Evolutionary conservation across 176 grass and related monocot genomes (phyloP), one percentile per base, ranked within the genome.

Genomic region (Olyra latifolia): DNA sequence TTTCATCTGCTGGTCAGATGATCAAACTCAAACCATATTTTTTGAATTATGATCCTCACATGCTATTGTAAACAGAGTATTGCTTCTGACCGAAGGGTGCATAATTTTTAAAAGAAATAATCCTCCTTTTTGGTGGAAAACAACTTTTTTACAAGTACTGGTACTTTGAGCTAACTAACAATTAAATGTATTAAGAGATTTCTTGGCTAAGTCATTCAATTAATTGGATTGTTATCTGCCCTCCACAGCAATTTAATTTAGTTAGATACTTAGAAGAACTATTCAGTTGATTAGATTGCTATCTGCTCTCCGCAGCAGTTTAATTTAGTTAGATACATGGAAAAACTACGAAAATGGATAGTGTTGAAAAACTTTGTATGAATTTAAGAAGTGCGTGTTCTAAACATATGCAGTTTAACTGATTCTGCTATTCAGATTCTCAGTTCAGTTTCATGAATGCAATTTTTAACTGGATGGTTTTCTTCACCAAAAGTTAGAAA

Each of bases 41-140:
- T 62, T n/a, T n/a, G n/a, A n/a, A n/a, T n/a, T 14, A 46, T 19
- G 23, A 64, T 85, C 53, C 66, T 76, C 11, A 6, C 63, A 47
- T 56, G 35, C 19, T 88, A 84, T 40, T 72, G 38, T 16, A 39
- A 39, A 20, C 55, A 19, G 25, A 8, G 3, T 13, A 69, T 24
- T 55, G 53, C 60, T 69, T 40, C 4, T 42, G 30, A 35, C 16
- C 72, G 47, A 55, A 71, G 60, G n/a, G n/a, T 27, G 29, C 40
- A 62, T 35, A n/a, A n/a, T n/a, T n/a, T 41, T 7, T 7, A 47
- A 12, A 20, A n/a, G n/a, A n/a, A n/a, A n/a, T 25, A 68, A 28
- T 30, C 13, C 10, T 77, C 1, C n/a, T 56, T 11, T 4, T 40
- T 52, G 19, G n/a, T 72, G 44, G 14, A 38, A 52, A 35, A 28